Evolutionary conservation across 805 yeast genomes (phyloP), one percentile per base, ranked within the genome.

Genomic region (Cyberlindnera mrakii): DNA sequence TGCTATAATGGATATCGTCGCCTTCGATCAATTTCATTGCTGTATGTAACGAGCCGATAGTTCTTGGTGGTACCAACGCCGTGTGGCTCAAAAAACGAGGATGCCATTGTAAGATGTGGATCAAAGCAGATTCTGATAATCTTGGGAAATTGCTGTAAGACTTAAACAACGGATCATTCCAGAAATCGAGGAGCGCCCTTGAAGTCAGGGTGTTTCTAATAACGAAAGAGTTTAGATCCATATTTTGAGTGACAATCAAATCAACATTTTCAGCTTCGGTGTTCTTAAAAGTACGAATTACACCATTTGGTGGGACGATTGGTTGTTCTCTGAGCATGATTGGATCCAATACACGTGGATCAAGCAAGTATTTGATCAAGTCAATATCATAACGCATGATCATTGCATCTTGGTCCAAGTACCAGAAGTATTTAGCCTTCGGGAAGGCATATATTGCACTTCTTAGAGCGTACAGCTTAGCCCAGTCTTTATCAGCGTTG

Each of bases 381-480:
- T 85, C 78, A 33, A 82, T 68, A 40, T 75, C 74, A 45, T 78
- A 67, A 47, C 86, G 77, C 87, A 85, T 83, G 44, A 91, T 80
- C 41, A 88, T 64, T 0, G 91, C 79, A 55, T 82, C 79, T 51
- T 85, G 77, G 60, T 87, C 96, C 35, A 93, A 59, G 57, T 80
- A 90, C 93, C 97, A 86, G 57, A 90, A 82, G 71, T 87, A 84
- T 60, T 86, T 79, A n/a, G 96, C 85, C 38, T 81, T 70, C 1
- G 98, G 98, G 68, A 89, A 89, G 0, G 96, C 93, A 60, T 77
- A 78, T 82, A 91, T 80, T n/a, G 98, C 97, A 35, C 90, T 93
- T 47, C 95, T 74, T 59, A 87, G 61, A 33, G 81, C 61, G 44
- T 76, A 74, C 25, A 82, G 56, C 50, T 81, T 77, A 29, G 78